Conservation (phyloP, 1,284 basidiomycete genomes). For the Termitomyces sp. region DNA sequence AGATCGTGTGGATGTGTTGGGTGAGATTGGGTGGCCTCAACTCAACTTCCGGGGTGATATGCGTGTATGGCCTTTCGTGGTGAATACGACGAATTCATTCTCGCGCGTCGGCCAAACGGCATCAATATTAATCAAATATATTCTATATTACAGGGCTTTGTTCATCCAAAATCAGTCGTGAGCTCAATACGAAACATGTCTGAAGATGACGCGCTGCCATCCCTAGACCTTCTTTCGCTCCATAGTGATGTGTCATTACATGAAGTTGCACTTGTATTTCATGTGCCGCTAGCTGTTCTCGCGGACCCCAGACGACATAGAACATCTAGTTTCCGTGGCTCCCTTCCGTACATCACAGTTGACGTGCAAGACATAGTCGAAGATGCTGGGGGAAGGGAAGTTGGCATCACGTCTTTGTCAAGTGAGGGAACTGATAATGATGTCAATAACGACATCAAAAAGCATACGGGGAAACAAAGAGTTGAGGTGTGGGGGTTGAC, state of each 20-base stretch:
- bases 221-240: constrained; percentile 50
- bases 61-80: constrained; percentile 71
- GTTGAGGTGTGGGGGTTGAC: constrained; percentile 79
- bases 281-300: constrained; percentile 57
- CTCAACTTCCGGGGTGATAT: constrained; percentile 52
- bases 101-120: neutral
- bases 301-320: constrained; percentile 43
- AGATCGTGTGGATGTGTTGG: constrained; percentile 57
- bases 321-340: constrained; percentile 50
- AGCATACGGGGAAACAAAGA: constrained; percentile 35
- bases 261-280: constrained; percentile 69
- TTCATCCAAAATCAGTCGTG: constrained; percentile 32
- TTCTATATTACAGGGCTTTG: constrained; percentile 49
- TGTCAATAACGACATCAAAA: constrained; percentile 28
- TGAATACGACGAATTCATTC: constrained; percentile 32
- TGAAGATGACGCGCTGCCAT: constrained; percentile 49
- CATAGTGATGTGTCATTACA: constrained; percentile 38
- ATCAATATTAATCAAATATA: constrained; percentile 4
- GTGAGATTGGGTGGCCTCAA: constrained; percentile 58
- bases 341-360: constrained; percentile 59
- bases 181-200: constrained; percentile 13
- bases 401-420: constrained; percentile 20
- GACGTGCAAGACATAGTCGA: constrained; percentile 61
- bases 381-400: constrained; percentile 18
- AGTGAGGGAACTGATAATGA: constrained; percentile 35